Base-by-base conservation (phyloP, 805 yeast species). In the Wickerhamiella vanderwaltii region DNA sequence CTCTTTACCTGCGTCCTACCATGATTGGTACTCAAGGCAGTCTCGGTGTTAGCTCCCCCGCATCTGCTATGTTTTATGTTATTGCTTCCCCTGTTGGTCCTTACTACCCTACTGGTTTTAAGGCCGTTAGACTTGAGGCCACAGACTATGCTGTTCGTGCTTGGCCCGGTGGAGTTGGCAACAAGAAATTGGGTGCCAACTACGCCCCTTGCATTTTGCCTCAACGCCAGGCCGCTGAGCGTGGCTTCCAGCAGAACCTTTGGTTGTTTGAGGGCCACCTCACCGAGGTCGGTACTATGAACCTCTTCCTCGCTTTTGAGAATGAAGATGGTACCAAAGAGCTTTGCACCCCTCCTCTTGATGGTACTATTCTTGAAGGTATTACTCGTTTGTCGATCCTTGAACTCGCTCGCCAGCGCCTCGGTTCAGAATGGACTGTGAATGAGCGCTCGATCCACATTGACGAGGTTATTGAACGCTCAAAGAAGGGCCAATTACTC, bases 91-190 rank as follows among this genome's bases (percentile, higher is more conserved):
- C 97, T 22, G 97, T 88, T 23, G 97, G 97, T 39, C 96, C 97
- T 19, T 91, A 88, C 72, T 85, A 81, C 66, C 72, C 80, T 56
- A 81, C 95, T 15, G 96, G 97, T 15, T 88, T 88, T 76, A 86
- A 87, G 66, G 95, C 97, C 31, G 95, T 91, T 42, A 71, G 75
- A 47, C 72, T 91, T 50, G 95, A 88, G 66, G 96, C 97, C 51
- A 87, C 95, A 26, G 94, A 85, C 59, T 77, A 83, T 54, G 95
- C 95, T 39, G 87, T 87, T 25, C 82, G 98, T 68, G 97, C 98
- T 23, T 88, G 97, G 97, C 97, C 97, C 59, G 95, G 95, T 57
- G 98, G 97, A 63, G 86, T 77, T 54, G 98, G 98, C 65, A 81
- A 88, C 74, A 79, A 75, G 64, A 88, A 88, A 66, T 75, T 88